These are phyloP conservation scores for Gossypium lobatum DNA, from an alignment of 441 rosid species.

Conservation along the genomic window DNA sequence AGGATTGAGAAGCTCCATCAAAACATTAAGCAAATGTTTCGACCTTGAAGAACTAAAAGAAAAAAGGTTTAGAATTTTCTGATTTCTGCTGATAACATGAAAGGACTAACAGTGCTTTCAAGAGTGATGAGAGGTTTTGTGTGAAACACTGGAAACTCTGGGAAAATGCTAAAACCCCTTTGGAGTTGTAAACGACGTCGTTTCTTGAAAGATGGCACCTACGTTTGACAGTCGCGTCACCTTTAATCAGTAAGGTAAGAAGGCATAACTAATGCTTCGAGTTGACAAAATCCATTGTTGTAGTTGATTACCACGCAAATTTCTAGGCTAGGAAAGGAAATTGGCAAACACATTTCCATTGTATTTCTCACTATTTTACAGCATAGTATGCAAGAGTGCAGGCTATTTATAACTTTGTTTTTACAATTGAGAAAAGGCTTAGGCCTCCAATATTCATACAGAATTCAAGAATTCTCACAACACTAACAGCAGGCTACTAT, in stretches of 20 bases:
- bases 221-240: neutral
- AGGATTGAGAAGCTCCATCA: conserved; percentile 43
- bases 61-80: neutral
- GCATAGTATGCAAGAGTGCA: neutral
- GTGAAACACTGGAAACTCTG: neutral
- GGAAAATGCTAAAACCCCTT: neutral
- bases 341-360: neutral
- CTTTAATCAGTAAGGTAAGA: neutral
- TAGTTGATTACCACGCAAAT: neutral
- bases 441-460: conserved; percentile 25
- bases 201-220: neutral
- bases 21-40: neutral
- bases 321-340: neutral
- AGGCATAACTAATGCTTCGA: neutral
- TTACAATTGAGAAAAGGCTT: conserved; percentile 18
- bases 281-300: neutral
- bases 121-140: conserved; percentile 15
- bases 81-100: neutral
- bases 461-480: conserved; percentile 17
- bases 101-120: neutral
- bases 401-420: neutral
- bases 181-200: neutral
- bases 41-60: neutral
- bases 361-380: conserved; percentile 4
- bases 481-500: conserved; percentile 12